phyloP scores from a whole-genome alignment of 257 asterid species.

The Oldenlandia corymbosa region DNA sequence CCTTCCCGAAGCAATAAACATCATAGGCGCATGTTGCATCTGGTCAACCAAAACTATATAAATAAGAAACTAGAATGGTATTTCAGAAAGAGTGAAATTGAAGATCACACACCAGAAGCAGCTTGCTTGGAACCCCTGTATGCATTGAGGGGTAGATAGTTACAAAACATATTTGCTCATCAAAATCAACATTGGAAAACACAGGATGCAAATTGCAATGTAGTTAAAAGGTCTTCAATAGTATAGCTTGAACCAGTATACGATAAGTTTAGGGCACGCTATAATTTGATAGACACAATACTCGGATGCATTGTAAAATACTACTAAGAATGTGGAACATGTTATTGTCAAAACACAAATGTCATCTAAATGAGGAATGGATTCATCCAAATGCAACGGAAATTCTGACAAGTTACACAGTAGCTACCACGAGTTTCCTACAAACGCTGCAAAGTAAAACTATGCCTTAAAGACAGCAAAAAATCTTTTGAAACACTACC shows the following conservation, averaged over 20 bases:
- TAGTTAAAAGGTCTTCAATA: not conserved
- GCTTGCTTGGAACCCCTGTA: not conserved
- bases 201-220: not conserved
- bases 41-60: not conserved
- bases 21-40: slow-evolving; percentile 14
- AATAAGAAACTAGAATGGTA: not conserved
- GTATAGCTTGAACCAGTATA: not conserved
- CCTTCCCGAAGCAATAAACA: slow-evolving; percentile 17
- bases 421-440: too few relatives aligned
- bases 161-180: not conserved
- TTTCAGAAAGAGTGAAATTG: too few relatives aligned
- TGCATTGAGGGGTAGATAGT: not conserved
- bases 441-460: too few relatives aligned
- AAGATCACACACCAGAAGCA: slow-evolving; percentile 4
- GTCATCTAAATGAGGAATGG: too few relatives aligned
- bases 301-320: too few relatives aligned
- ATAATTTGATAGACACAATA: too few relatives aligned
- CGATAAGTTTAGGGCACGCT: not conserved
- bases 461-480: too few relatives aligned
- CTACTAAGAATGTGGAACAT: too few relatives aligned
- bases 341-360: too few relatives aligned
- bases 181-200: not conserved
- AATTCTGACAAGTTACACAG: too few relatives aligned
- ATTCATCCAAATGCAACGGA: too few relatives aligned
- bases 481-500: too few relatives aligned